These are phyloP conservation scores for Gnomoniopsis sp. DNA, from an alignment of 2,329 filamentous ascomycete genomes.

Conservation along the genomic window DNA sequence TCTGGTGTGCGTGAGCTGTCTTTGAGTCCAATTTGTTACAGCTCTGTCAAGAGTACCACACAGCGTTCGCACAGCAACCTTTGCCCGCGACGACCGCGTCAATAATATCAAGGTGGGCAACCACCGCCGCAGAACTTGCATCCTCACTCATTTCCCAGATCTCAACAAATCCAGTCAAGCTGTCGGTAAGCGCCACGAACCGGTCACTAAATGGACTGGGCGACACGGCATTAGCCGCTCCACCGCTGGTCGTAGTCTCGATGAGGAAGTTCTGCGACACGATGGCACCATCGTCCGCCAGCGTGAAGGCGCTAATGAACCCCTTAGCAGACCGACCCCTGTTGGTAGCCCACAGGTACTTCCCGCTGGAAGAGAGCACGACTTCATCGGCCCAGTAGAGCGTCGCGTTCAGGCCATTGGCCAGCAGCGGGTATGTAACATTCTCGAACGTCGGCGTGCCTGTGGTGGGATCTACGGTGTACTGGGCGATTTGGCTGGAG, in stretches of 20 bases:
- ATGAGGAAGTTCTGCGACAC: not conserved
- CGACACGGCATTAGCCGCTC: not conserved
- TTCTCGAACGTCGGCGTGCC: not conserved
- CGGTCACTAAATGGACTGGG: not conserved
- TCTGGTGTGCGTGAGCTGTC: too few species aligned
- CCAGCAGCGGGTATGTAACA: not conserved
- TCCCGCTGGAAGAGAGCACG: constrained; percentile 24
- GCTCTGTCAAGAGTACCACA: too few species aligned
- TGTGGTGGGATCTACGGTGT: constrained; percentile 16
- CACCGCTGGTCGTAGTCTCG: not conserved
- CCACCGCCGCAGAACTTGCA: not conserved
- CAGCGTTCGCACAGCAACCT: constrained; percentile 1
- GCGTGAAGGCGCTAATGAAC: not conserved
- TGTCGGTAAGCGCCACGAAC: not conserved
- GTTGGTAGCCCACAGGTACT: constrained; percentile 30
- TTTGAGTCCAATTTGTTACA: too few species aligned
- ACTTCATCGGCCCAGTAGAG: constrained; percentile 32
- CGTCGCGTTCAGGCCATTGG: not conserved
- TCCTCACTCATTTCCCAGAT: not conserved
- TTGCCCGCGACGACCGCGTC: not conserved
- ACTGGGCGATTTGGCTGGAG: constrained; percentile 23
- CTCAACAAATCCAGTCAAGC: not conserved
- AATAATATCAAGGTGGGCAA: constrained; percentile 1
- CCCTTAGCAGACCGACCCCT: constrained; percentile 14
- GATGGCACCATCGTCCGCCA: not conserved